Evolutionary conservation across 768 basidiomycete species (phyloP).

Genomic region (Leucocoprinus birnbaumii): DNA sequence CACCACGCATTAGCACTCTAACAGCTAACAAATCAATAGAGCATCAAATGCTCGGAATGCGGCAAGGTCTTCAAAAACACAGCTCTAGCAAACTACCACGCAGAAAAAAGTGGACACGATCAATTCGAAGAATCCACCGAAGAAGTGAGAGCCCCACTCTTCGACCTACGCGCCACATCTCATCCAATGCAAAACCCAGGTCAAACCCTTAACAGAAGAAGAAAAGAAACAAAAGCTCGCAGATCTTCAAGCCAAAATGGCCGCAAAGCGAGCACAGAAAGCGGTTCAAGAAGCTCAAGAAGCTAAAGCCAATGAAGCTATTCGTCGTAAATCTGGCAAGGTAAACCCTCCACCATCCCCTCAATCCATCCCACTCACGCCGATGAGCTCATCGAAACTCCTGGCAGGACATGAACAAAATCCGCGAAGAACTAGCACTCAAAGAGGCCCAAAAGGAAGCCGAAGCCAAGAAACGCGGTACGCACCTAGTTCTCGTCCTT

Average conservation of each 20-base stretch:
- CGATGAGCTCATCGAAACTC: no score
- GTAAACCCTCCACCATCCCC: conserved; percentile 28
- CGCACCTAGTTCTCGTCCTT: conserved; percentile 2
- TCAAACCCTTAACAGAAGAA: conserved; percentile 93
- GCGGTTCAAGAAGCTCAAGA: conserved; percentile 73
- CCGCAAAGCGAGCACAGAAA: conserved; percentile 73
- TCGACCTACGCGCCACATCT: background rate
- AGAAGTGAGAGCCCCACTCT: conserved; percentile 50
- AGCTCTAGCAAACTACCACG: conserved; percentile 88
- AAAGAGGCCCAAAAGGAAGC: conserved; percentile 86
- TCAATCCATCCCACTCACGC: background rate
- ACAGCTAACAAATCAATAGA: conserved; percentile 36
- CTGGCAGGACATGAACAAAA: conserved; percentile 60
- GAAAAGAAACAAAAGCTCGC: conserved; percentile 81
- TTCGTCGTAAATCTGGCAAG: conserved; percentile 85
- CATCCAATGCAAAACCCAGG: conserved; percentile 39
- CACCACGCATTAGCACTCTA: background rate
- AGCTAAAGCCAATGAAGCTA: conserved; percentile 66
- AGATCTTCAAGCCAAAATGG: conserved; percentile 79
- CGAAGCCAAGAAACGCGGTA: conserved; percentile 77
- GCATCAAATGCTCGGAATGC: conserved; percentile 82
- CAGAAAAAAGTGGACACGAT: conserved; percentile 93
- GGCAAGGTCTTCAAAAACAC: conserved; percentile 85
- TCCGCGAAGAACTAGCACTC: conserved; percentile 72
- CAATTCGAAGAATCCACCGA: conserved; percentile 95